Percentiles rank a stretch among this genome's conserved stretches.
These are phyloP conservation scores for Podospora fimiseda DNA, from an alignment of 495 filamentous ascomycete genomes.

Conservation along the genomic window DNA sequence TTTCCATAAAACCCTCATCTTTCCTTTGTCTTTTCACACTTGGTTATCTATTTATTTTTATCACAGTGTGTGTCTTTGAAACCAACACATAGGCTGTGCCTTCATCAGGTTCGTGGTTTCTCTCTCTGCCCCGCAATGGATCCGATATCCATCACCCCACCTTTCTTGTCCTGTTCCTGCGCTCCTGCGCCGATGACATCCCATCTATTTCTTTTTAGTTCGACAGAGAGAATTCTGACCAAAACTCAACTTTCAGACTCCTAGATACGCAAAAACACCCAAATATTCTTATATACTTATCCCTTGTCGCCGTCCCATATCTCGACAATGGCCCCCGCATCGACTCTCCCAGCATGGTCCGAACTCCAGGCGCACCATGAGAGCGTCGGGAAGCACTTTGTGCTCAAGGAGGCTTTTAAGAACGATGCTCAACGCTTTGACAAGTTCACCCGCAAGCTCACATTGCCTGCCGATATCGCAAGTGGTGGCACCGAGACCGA, in stretches of 20 bases:
- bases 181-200: neutral
- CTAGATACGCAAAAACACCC: neutral
- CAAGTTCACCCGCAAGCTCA: slow-evolving; percentile 81
- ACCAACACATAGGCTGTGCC: no score
- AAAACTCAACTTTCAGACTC: no score
- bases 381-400: slow-evolving; percentile 74
- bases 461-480: slow-evolving; percentile 65
- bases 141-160: slow-evolving; percentile 15
- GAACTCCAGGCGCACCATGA: slow-evolving; percentile 83
- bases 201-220: no score
- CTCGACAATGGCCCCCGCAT: slow-evolving; percentile 57
- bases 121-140: neutral
- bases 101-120: no score
- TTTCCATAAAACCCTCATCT: neutral
- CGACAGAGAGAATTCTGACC: neutral
- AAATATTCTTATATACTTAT: neutral
- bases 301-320: neutral
- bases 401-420: slow-evolving; percentile 87
- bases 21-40: no score
- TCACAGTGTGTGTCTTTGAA: no score
- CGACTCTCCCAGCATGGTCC: slow-evolving; percentile 76
- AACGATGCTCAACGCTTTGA: slow-evolving; percentile 83
- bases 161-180: neutral
- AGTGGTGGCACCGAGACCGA: slow-evolving; percentile 46
- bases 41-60: no score